A percentile compares a stretch with the other conserved stretches of the same genome.
Conservation (phyloP, 1,284 basidiomycete species). For the Wallemia mellicola region DNA sequence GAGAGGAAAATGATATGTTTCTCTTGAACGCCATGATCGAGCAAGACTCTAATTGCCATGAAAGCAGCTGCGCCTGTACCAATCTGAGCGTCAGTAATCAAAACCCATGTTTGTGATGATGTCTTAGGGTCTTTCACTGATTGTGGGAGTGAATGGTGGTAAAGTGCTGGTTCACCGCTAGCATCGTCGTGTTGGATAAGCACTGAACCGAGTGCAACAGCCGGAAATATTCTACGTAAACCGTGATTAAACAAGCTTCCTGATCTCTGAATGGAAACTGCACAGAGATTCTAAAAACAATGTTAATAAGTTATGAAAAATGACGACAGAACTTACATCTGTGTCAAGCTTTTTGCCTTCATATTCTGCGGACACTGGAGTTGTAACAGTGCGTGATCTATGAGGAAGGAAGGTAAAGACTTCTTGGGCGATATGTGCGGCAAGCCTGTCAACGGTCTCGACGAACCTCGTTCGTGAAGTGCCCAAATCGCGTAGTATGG, state of each 20-base stretch:
- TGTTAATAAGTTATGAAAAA: no score
- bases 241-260: conserved; percentile 15
- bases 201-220: conserved; percentile 14
- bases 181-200: conserved; percentile 15
- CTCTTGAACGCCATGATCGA: conserved; percentile 17
- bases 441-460: conserved; percentile 15
- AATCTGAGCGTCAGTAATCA: conserved; percentile 17
- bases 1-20: conserved; percentile 14
- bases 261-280: conserved; percentile 15
- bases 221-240: conserved; percentile 14
- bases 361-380: no score
- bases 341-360: background rate
- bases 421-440: conserved; percentile 14
- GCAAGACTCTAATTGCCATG: conserved; percentile 17
- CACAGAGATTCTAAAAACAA: conserved; percentile 11
- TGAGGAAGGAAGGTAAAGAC: conserved; percentile 15
- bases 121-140: conserved; percentile 5
- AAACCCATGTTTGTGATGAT: conserved; percentile 11
- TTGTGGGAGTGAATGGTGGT: conserved; percentile 12
- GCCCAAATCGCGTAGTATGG: conserved; percentile 5
- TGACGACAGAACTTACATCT: no score
- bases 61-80: conserved; percentile 17
- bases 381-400: conserved; percentile 9
- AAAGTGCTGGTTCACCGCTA: conserved; percentile 16
- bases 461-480: conserved; percentile 15